Base-by-base conservation (phyloP, 2,329 filamentous ascomycete genomes). In the Colletotrichum zoysiae region DNA sequence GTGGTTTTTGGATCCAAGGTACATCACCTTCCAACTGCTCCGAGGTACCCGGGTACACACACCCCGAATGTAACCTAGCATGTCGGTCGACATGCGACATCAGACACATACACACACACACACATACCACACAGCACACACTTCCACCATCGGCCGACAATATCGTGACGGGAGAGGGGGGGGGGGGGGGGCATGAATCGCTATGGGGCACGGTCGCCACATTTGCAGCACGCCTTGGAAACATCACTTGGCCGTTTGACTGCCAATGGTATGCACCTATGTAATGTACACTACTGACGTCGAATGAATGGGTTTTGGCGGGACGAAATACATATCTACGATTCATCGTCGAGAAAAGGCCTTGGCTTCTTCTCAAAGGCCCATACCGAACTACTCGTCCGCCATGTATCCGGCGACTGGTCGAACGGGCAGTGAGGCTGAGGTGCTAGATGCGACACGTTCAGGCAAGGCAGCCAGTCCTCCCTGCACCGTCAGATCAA, bases 81-180 rank as follows among this genome's bases (percentile, higher is more conserved):
- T 48, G 50, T 72, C 42, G 55, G 58, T 50, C 66, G 65, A 70
- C 65, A 65, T 72, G 65, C 70, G 59, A 72, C 70, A 72, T 72
- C 70, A 70, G 65, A 72, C 65, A 71, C 58, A 56, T 65, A 58
- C 16, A 69, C 55, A 67, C 16, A 58, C 62, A 33, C 26, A 40
- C 8, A 20, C 38, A 35, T 26, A 23, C 20, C 35, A 23, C 20
- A 23, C n/a, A 50, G n/a, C 53, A 64, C 59, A 59, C n/a, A 51
- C 16, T 30, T 18, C 33, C 33, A 51, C 33, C 55, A 38, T 44
- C 11, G 14, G 48, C 51, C 65, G 51, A 68, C 65, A 51, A 59
- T 58, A 64, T 63, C 65, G 57, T 58, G 4, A 30, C 30, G 26
- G 26, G 2, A 30, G 26, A 3, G 26, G 26, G 26, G 67, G 38